Base-by-base conservation (phyloP, 1,139 yeast genomes). In the Kluyveromyces marxianus region DNA sequence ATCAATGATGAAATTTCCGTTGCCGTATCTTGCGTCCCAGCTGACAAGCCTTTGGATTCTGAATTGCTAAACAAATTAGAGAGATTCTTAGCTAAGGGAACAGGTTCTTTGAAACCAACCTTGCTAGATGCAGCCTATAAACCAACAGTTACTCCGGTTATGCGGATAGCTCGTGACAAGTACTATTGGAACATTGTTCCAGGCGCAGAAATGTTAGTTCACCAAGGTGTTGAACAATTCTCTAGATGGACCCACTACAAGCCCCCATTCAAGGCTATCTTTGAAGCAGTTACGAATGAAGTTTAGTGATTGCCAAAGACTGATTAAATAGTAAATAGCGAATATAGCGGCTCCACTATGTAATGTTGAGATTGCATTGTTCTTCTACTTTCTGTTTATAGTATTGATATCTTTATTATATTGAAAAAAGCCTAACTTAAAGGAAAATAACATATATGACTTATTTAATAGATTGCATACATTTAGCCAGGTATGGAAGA, bases 101-200 rank as follows among this genome's bases (percentile, higher is more conserved):
- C 55, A 4, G 62, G 65, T 26, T 69, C 71, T 0, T 70, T 73
- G 48, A 63, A 65, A 3, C 83, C 86, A 26, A 71, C 79, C 4
- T 70, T 92, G 40, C 69, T 92, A 47, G 98, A 92, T 57, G 97
- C 97, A 35, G 95, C 97, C 25, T 92, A 92, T 70, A 88, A 87
- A 64, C 97, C 97, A 24, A 69, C 77, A 35, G 72, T 81, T 10
- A 90, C 97, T 0, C 94, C 95, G 6, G 71, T 90, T 46, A 89
- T 90, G 96, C 70, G 71, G 58, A 62, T 85, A 39, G 96, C 97
- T 2, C 62, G 65, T 37, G 76, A 75, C 38, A 70, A 75, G 55
- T 76, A 67, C 53, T 68, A 69, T 14, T 89, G 96, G 96, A 73
- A 71, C 29, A 82, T 81, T 14, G 75, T 90, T 54, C 87, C 92